Percentiles rank a stretch among this genome's conserved stretches.
These are phyloP conservation scores for Sphaerostilbella broomeana DNA, from an alignment of 2,329 filamentous ascomycete species.

Conservation along the genomic window DNA sequence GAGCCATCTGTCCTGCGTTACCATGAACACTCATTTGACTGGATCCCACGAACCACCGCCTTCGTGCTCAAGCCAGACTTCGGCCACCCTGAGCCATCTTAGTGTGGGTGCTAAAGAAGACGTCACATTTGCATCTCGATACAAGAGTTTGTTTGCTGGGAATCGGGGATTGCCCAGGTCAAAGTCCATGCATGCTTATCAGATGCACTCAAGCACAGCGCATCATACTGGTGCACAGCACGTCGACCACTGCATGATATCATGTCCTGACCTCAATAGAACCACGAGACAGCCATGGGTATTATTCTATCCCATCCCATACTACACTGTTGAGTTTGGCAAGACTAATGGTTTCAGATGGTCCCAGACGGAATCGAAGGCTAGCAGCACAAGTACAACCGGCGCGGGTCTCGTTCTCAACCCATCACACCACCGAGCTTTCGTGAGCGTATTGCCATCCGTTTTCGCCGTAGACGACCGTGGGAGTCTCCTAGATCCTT, in stretches of 20 bases:
- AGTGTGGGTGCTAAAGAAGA: background rate
- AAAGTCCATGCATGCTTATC: constrained; percentile 1
- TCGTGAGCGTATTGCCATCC: constrained; percentile 19
- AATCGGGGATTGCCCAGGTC: constrained; percentile 6
- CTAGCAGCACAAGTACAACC: constrained; percentile 12
- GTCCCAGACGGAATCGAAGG: constrained; percentile 6
- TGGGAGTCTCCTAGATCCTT: constrained; percentile 21
- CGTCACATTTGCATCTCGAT: background rate
- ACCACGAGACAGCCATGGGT: constrained; percentile 6
- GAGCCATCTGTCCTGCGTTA: no score
- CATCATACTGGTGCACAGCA: constrained; percentile 1
- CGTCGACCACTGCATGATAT: constrained; percentile 10
- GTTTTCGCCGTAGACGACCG: constrained; percentile 20
- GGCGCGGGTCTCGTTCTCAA: constrained; percentile 19
- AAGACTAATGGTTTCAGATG: background rate
- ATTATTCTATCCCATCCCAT: no score
- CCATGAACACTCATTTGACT: background rate
- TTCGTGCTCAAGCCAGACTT: background rate
- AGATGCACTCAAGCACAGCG: background rate
- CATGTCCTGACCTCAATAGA: constrained; percentile 16
- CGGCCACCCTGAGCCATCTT: background rate
- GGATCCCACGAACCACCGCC: background rate
- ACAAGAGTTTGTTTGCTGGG: constrained; percentile 3
- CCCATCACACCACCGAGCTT: constrained; percentile 20
- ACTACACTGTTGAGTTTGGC: background rate